Conservation (phyloP, 164 flowering plant genomes). For the Cinnamomum micranthum region DNA sequence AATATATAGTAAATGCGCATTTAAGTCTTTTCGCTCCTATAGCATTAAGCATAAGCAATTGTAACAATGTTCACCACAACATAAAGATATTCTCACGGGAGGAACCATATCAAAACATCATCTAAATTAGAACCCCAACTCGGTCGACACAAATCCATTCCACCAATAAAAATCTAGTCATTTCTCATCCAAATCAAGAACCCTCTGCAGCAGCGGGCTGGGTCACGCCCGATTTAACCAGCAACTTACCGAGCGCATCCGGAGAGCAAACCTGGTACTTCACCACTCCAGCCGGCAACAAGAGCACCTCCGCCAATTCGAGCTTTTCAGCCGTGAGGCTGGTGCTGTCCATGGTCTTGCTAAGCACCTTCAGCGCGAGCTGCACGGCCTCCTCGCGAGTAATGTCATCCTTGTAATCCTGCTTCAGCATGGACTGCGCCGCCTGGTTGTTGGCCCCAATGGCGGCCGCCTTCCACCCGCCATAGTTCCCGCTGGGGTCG, state of each 20-base stretch:
- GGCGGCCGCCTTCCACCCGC: constrained; percentile 24
- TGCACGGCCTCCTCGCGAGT: constrained; percentile 19
- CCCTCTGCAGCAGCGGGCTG: constrained; percentile 14
- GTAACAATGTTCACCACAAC: not conserved
- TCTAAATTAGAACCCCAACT: not conserved
- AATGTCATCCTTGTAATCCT: constrained; percentile 21
- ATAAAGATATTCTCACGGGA: not conserved
- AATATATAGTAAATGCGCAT: no score
- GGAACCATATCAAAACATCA: not conserved
- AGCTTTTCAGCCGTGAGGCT: constrained; percentile 21
- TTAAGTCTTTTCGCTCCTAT: no score
- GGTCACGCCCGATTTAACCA: constrained; percentile 21
- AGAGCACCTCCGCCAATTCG: constrained; percentile 15
- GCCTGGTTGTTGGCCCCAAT: constrained; percentile 20
- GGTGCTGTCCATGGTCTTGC: constrained; percentile 23
- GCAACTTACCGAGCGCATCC: constrained; percentile 11
- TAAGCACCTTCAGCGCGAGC: constrained; percentile 22
- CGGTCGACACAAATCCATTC: not conserved
- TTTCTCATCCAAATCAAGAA: constrained; percentile 5
- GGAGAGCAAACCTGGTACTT: constrained; percentile 22
- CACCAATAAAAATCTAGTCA: not conserved
- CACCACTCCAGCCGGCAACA: constrained; percentile 16
- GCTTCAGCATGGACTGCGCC: constrained; percentile 23
- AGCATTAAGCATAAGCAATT: not conserved
- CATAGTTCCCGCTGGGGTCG: constrained; percentile 21